Base-by-base conservation (phyloP, 2,329 filamentous ascomycete species). In the Ascochyta viciae-villosae region DNA sequence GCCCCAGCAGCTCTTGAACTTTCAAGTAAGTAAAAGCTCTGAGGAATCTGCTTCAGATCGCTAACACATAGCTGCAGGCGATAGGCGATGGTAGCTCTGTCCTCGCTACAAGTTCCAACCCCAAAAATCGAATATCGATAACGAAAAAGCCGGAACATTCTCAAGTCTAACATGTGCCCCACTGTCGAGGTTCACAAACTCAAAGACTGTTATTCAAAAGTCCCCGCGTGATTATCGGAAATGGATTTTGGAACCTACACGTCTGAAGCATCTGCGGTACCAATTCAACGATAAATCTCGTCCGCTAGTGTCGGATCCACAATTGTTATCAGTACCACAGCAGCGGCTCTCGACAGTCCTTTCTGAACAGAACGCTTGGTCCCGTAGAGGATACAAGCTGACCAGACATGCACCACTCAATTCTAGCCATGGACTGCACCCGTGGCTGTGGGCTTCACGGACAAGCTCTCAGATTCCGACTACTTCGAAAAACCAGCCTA, bases 21-120 rank as follows among this genome's bases (percentile, higher is more conserved):
- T 22, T 4, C 9, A 42, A 22, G 42, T 46, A 47, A 15, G 13
- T 46, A 1, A n/a, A 6, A 12, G 1, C n/a, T 15, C 15, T 12
- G 4, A 13, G 27, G 9, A 5, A 12, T n/a, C 8, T 26, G 3
- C 8, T 23, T 7, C 23, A 50, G 3, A 16, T 38, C 26, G n/a
- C 41, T 55, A 9, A 55, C 13, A 6, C 12, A 16, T 6, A 10
- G 24, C 12, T 26, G n/a, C 6, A 51, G 47, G 27, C 26, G 53
- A 56, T 13, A 23, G 29, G 31, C 42, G 47, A 44, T 38, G 53
- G 38, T 56, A 39, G 31, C 43, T 43, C 43, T 42, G n/a, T 43
- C 53, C 53, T 29, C 53, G 47, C 24, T 56, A 51, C 26, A 42
- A 29, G 12, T 47, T 51, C 15, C 22, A 37, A 29, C 29, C 29